Base-by-base conservation (phyloP, 2,329 filamentous ascomycete species). In the Purpureocillium lavendulum region DNA sequence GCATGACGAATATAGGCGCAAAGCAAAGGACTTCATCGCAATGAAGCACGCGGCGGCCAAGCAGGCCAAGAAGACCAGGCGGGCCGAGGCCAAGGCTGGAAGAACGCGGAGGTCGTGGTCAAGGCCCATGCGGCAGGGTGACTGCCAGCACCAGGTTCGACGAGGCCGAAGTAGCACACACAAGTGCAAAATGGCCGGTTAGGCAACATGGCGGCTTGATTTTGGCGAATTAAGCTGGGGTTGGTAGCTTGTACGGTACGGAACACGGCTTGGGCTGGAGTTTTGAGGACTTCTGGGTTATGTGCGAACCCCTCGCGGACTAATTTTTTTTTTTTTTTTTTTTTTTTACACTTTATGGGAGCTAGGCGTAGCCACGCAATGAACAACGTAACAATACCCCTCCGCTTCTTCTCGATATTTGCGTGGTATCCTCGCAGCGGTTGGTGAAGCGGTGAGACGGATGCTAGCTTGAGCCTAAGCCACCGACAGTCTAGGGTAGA, bases 1-100 rank as follows among this genome's bases (percentile, higher is more conserved):
- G 47, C 60, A 68, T 38, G 52, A 60, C 3, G 59, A 58, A 3
- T 77, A 77, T 44, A 49, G 64, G 40, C 56, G 53, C 38, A 73
- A 73, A 45, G 75, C 74, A 9, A 61, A 61, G 36, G 45, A 48
- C 1, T 68, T 65, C 42, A 46, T 70, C 38, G 56, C 60, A 15
- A 54, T 59, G 40, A 66, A 63, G 49, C 47, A 56, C 14, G 49
- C 52, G 21, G 52, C 54, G 18, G 55, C 62, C 31, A 53, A 53
- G 33, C 47, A 55, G 39, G 47, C 55, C 28, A 55, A 48, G 39
- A 52, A 55, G 32, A 38, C 38, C 14, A 40, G 41, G 49, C 43
- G 48, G 14, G 49, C 50, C 17, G 45, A 49, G 8, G 49, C 55
- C 41, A 55, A 52, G 43, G 45, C 49, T 17, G 54, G 58, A 40